Base-by-base conservation (phyloP, 164 flowering plant genomes). In the Nymphaea thermarum region DNA sequence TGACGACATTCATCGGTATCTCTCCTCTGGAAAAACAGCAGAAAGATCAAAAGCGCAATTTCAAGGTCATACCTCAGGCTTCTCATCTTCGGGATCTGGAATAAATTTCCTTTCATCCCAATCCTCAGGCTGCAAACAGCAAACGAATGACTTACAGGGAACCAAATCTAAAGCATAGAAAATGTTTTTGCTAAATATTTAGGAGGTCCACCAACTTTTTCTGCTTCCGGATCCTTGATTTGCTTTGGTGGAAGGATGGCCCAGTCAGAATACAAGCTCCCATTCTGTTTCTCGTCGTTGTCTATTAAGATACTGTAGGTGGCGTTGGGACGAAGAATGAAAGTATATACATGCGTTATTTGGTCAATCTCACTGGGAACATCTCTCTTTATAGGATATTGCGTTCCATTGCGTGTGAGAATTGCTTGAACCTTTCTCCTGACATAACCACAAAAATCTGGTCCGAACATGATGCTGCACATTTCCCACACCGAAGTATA, bases 31-130 rank as follows among this genome's bases (percentile, higher is more conserved):
- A 7, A 4, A 57, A 15, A 55, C 36, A n/a, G 44, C 7, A 57
- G 63, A 55, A 43, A 59, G n/a, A 16, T 4, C 59, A 16, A 2
- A 25, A 17, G 5, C 3, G 11, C 10, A 10, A 55, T 14, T 43
- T 42, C n/a, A 65, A 67, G 66, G 63, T 42, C 17, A 12, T 59
- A 71, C 86, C 86, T 81, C 84, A 25, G 86, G 86, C 74, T 81
- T 83, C 71, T 77, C 75, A 47, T 74, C 73, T 73, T 81, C 74
- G 17, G 81, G 81, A 61, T 83, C 84, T 6, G 75, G 77, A 60
- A 83, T 81, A 51, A 77, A 81, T 68, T 83, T 84, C 63, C 59
- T 68, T 4, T 81, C 82, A 43, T 81, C 86, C 86, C 86, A 83
- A 63, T 83, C 82, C 18, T 78, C 75, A 45, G 86, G 86, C 86